phyloP scores from a whole-genome alignment of 169 alveolate genomes.

The Eimeria praecox region DNA sequence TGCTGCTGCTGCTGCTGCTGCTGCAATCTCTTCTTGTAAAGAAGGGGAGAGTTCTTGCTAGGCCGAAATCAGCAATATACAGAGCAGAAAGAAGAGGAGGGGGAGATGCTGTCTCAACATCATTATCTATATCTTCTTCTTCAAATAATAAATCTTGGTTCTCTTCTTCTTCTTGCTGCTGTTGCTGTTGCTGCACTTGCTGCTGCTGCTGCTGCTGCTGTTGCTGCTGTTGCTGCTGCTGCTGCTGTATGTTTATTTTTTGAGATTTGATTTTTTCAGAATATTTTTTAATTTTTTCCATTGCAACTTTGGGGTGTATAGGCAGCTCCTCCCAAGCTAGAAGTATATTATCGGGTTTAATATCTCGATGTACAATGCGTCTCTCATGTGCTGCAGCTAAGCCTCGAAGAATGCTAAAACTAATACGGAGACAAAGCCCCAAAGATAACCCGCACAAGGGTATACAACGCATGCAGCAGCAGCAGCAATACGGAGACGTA shows the following conservation, averaged over 20 bases:
- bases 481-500: conserved; percentile 7
- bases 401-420: conserved; percentile 44
- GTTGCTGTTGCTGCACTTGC: conserved; percentile 12
- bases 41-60: conserved; percentile 92
- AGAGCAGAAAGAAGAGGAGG: conserved; percentile 47
- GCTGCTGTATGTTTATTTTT: background rate
- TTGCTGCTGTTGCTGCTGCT: conserved; percentile 19
- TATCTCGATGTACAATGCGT: conserved; percentile 70
- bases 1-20: background rate
- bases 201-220: conserved; percentile 26
- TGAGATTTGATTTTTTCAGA: background rate
- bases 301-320: conserved; percentile 4
- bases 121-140: no score
- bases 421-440: conserved; percentile 27
- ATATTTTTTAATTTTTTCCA: no score
- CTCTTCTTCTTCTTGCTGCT: background rate
- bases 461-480: conserved; percentile 38
- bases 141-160: conserved; percentile 5
- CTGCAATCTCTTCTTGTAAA: background rate
- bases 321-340: conserved; percentile 29
- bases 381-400: conserved; percentile 60
- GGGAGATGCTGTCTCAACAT: background rate
- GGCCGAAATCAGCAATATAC: conserved; percentile 92
- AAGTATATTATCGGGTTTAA: conserved; percentile 79
- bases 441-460: conserved; percentile 76